phyloP scores from a whole-genome alignment of 2,329 filamentous ascomycete genomes.

The Colletotrichum chlorophyti region DNA sequence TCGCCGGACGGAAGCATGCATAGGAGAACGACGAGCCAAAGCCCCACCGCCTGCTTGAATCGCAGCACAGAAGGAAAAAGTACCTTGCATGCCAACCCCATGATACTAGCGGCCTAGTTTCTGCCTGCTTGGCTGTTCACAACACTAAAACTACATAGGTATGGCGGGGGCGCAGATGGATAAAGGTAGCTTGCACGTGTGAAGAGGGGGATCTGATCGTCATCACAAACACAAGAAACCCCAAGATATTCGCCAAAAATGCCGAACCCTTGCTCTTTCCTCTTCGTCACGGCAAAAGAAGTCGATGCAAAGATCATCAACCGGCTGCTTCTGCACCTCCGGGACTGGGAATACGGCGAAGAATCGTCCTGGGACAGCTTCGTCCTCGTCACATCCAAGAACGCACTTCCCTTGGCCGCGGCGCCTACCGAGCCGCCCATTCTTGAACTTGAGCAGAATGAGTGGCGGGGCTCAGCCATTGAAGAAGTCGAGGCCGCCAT shows the following conservation, averaged over 20 bases:
- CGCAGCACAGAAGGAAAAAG: too few species aligned
- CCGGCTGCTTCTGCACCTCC: background rate
- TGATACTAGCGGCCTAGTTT: background rate
- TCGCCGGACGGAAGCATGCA: too few species aligned
- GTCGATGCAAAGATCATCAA: background rate
- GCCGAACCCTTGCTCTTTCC: background rate
- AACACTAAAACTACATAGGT: background rate
- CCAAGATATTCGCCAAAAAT: background rate
- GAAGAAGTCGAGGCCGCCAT: background rate
- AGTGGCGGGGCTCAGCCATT: background rate
- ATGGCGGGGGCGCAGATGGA: background rate
- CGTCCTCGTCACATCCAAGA: background rate
- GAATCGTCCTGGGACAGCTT: background rate
- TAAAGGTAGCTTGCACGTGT: background rate
- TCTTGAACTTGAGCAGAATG: background rate
- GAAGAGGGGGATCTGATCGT: background rate
- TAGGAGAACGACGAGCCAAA: too few species aligned
- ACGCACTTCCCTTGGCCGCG: background rate
- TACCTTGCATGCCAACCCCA: background rate
- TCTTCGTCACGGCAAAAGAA: background rate
- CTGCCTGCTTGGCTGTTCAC: background rate
- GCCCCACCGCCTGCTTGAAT: too few species aligned
- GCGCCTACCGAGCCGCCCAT: background rate
- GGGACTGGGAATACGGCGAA: background rate
- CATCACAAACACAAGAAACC: background rate